phyloP scores from a whole-genome alignment of 768 basidiomycete genomes.

The Tephrocybe sp. region DNA sequence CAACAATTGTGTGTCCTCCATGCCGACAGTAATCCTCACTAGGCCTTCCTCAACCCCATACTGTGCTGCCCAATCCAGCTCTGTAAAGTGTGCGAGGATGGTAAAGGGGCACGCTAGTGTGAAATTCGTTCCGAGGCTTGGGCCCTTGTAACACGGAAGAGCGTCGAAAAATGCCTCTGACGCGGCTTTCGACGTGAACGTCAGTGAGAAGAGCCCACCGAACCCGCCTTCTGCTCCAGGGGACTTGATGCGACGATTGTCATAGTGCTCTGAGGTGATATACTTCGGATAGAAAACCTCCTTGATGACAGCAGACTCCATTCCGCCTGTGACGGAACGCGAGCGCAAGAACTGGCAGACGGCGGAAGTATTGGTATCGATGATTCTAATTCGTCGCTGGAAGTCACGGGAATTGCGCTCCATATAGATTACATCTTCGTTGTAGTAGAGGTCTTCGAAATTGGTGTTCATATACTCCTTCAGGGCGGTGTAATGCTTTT shows the following conservation, averaged over 20 bases:
- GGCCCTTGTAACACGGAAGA: constrained; percentile 84
- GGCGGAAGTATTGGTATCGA: constrained; percentile 81
- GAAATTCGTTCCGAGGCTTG: constrained; percentile 92
- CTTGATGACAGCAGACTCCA: constrained; percentile 54
- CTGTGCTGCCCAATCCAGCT: constrained; percentile 87
- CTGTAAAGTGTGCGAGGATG: constrained; percentile 84
- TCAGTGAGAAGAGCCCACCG: constrained; percentile 86
- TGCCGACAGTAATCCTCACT: constrained; percentile 88
- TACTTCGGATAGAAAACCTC: constrained; percentile 91
- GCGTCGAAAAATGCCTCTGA: constrained; percentile 83
- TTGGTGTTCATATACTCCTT: constrained; percentile 51
- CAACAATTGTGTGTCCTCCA: constrained; percentile 68
- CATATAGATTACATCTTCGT: constrained; percentile 94
- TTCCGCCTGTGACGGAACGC: constrained; percentile 44
- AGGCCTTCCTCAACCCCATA: constrained; percentile 84
- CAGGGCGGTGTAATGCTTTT: constrained; percentile 64
- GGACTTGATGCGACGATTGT: constrained; percentile 54
- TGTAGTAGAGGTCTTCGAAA: constrained; percentile 87
- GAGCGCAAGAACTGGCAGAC: constrained; percentile 77
- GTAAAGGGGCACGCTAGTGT: constrained; percentile 94
- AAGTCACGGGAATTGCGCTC: constrained; percentile 98
- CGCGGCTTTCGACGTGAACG: constrained; percentile 68
- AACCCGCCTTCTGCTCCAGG: constrained; percentile 51
- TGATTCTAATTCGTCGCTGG: constrained; percentile 62
- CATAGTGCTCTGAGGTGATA: constrained; percentile 68